A percentile compares a stretch with the other conserved stretches of the same genome.
phyloP scores from a whole-genome alignment of 1,139 yeast species.

The Arxiozyma bovina region DNA sequence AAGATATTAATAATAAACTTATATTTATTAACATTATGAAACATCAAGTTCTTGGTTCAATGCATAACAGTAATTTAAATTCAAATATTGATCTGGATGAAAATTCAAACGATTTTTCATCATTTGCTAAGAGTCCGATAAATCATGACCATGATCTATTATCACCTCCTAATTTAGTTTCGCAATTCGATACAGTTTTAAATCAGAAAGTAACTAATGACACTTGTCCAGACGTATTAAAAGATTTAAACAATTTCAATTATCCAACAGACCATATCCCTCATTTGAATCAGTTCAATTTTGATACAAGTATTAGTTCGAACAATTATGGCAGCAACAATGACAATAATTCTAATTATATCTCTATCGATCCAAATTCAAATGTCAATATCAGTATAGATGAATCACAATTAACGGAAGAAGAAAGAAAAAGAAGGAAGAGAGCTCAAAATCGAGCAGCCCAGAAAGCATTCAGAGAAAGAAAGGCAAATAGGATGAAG shows the following conservation, averaged over 20 bases:
- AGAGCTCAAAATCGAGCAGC: conserved; percentile 87
- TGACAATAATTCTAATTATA: not conserved
- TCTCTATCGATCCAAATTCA: not conserved
- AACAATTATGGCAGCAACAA: not conserved
- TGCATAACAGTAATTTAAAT: too few species aligned
- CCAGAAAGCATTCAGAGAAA: conserved; percentile 80
- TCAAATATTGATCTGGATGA: not conserved
- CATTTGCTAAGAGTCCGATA: not conserved
- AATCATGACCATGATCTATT: not conserved
- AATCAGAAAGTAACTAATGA: too few species aligned
- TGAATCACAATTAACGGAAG: conserved; percentile 1
- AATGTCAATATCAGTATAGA: not conserved
- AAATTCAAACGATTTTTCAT: not conserved
- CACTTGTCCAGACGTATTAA: not conserved
- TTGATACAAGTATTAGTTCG: not conserved
- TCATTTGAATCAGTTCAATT: not conserved
- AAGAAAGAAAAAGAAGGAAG: conserved; percentile 36
- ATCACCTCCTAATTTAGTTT: not conserved
- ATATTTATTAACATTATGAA: not conserved
- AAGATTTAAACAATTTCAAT: too few species aligned
- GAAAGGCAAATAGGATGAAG: conserved; percentile 66
- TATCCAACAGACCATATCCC: not conserved
- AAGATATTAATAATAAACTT: too few species aligned
- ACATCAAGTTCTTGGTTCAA: not conserved
- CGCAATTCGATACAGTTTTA: not conserved